Conservation (phyloP, 78 protist species). For the Creolimax fragrantissima region DNA sequence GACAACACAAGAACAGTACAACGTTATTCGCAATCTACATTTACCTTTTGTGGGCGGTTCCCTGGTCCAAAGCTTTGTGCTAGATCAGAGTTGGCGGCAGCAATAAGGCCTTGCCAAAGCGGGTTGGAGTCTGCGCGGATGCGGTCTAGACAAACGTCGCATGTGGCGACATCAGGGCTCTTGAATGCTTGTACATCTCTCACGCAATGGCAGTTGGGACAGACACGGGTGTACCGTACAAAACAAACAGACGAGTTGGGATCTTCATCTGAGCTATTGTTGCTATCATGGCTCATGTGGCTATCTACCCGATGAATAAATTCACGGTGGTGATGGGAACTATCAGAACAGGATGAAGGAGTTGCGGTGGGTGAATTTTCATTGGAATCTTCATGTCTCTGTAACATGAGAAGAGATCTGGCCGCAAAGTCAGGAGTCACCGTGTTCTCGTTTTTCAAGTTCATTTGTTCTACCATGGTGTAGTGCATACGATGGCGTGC, state of each 20-base stretch:
- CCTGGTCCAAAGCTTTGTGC: neutral
- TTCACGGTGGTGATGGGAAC: too few relatives aligned
- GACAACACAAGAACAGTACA: too few relatives aligned
- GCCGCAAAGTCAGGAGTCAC: neutral
- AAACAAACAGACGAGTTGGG: neutral
- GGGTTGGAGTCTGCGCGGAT: neutral
- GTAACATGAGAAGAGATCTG: neutral
- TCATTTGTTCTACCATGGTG: too few relatives aligned
- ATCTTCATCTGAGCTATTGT: neutral
- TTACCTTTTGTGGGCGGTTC: neutral
- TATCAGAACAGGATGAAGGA: too few relatives aligned
- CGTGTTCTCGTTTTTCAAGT: neutral
- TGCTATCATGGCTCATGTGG: neutral
- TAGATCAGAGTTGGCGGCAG: neutral
- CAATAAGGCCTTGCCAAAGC: neutral
- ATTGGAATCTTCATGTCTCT: neutral
- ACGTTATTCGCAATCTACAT: too few relatives aligned
- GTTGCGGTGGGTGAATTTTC: too few relatives aligned
- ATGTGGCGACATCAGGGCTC: neutral
- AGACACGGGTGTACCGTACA: neutral
- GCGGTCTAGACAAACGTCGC: neutral
- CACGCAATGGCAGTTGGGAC: neutral
- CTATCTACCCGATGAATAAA: neutral
- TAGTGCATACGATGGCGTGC: too few relatives aligned
- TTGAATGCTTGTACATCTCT: neutral